Conservation (phyloP, 2,329 filamentous ascomycete species). For the Verticillium tricorpus region DNA sequence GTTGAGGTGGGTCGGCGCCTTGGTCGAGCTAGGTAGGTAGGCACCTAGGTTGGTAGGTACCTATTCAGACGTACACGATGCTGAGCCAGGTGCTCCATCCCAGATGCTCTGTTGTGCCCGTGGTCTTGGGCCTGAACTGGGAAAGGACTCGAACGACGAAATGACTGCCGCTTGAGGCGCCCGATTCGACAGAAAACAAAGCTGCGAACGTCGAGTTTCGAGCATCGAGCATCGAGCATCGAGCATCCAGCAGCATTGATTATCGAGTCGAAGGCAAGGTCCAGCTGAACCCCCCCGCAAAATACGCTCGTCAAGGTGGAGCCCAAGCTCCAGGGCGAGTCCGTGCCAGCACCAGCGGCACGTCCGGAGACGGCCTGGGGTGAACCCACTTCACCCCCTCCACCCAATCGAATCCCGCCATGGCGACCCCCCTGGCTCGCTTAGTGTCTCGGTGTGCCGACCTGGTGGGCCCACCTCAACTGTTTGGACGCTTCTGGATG, state of each 20-base stretch:
- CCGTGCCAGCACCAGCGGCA: neutral
- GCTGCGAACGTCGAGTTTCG: no score
- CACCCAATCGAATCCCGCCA: neutral
- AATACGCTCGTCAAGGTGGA: neutral
- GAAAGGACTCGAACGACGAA: no score
- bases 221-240: no score
- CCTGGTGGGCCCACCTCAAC: neutral
- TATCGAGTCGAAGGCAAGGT: no score
- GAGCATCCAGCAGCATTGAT: no score
- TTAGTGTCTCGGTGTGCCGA: neutral
- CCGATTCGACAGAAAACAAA: no score
- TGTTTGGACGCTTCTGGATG: neutral
- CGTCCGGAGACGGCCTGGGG: neutral
- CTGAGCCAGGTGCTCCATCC: no score
- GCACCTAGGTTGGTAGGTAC: neutral
- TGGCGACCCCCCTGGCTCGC: neutral
- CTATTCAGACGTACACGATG: no score
- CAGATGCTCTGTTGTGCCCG: no score
- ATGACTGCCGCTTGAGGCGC: no score
- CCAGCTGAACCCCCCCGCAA: neutral
- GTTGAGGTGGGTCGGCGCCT: neutral
- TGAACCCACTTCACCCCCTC: neutral
- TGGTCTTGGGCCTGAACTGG: no score
- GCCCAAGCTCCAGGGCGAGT: neutral
- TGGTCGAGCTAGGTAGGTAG: neutral